Base-by-base conservation (phyloP, 768 basidiomycete species). In the Lentinula boryana region DNA sequence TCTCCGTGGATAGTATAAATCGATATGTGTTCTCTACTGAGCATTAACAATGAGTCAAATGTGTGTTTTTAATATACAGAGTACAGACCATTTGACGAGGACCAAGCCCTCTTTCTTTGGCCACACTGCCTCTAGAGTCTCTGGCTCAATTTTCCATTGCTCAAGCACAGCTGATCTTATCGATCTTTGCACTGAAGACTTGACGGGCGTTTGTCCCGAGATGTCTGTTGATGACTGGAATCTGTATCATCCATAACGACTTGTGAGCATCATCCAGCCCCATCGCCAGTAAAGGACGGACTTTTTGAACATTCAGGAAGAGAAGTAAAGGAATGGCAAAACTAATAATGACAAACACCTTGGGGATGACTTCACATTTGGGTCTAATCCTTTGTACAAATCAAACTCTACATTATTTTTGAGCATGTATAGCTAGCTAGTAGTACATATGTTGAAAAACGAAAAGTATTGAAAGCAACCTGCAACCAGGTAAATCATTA, bases 41-140 rank as follows among this genome's bases (percentile, higher is more conserved):
- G 68, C 70, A 62, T 69, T 62, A 32, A 23, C 23, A 13, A 58
- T 64, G 62, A 68, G 65, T 32, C 65, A 67, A 56, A 61, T 56
- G 2, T 23, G 8, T 0, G 21, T 54, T 38, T n/a, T 6, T 7
- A 38, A 31, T 33, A 27, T 52, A 62, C 4, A 27, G 70, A 46
- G 35, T 41, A 48, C 80, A 83, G 73, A 95, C 96, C 97, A 98
- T 79, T 98, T 98, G 63, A 95, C 92, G 68, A 91, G 88, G 4
- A 90, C 87, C 51, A 98, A 78, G 2, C 88, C 82, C 78, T 98
- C 96, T 80, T 98, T 99, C 90, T 98, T 99, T 2, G 95, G 93
- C 97, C 97, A 99, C 56, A 99, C 83, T 67, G 83, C 83, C 70
- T 99, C 97, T 33, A 98, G 76, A 2, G 87, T 85, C 64, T 91